Percentiles rank a stretch among this genome's conserved stretches.
These are phyloP conservation scores for Abelmoschus esculentus DNA, from an alignment of 345 rosid genomes.

Conservation along the genomic window DNA sequence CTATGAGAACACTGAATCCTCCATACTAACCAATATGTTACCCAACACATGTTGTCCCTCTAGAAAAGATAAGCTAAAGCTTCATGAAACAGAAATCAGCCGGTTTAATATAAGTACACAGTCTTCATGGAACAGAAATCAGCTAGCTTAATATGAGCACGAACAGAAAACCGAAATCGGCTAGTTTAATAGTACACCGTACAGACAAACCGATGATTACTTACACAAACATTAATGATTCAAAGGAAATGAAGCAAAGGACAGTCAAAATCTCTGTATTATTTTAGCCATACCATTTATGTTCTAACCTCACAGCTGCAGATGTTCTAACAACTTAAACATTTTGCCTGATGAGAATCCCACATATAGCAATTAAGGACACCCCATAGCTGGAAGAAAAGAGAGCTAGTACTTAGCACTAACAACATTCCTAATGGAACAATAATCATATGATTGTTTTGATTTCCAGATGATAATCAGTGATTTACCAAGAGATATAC, in stretches of 20 bases:
- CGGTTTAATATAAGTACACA: neutral
- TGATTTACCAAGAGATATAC: neutral
- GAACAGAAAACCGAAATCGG: too few species aligned
- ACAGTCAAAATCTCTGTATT: neutral
- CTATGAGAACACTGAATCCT: too few species aligned
- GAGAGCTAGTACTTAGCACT: neutral
- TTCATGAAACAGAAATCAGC: neutral
- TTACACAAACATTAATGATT: neutral
- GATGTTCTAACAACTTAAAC: neutral
- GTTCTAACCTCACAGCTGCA: too few species aligned
- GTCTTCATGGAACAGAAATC: too few species aligned
- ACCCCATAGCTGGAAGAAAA: neutral
- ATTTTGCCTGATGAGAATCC: neutral
- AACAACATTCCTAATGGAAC: neutral
- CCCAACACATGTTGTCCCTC: too few species aligned
- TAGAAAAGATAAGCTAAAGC: too few species aligned
- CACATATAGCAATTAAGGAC: neutral
- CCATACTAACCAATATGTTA: too few species aligned
- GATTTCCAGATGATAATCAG: neutral
- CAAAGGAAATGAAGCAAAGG: neutral
- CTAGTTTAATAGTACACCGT: too few species aligned
- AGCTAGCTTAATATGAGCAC: too few species aligned
- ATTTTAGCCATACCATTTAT: neutral
- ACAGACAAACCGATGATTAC: neutral
- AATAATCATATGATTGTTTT: neutral